Base-by-base conservation (phyloP, 2,329 filamentous ascomycete genomes). In the Colletotrichum noveboracense region DNA sequence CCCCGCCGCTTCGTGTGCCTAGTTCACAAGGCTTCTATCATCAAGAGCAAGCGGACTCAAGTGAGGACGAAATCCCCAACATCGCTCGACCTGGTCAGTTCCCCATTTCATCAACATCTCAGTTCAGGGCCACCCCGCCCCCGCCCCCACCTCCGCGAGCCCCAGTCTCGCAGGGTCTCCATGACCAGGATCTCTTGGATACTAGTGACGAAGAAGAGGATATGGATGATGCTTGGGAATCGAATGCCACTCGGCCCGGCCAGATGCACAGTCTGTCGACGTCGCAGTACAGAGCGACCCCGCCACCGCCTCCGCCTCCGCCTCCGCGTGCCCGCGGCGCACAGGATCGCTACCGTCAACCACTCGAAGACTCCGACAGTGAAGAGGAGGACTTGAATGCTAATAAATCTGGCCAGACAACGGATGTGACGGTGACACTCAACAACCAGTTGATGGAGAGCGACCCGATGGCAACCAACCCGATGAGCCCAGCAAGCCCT, bases 21-120 rank as follows among this genome's bases (percentile, higher is more conserved):
- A 67, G 69, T 43, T 48, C 73, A 38, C 73, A 75, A 43, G 73
- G 62, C 21, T 21, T 72, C n/a, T 7, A 75, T 75, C 64, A 68
- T 73, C 70, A 73, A 75, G 73, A 73, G 70, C 73, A 68, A 56
- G 30, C 48, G 56, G 69, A 64, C 73, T 75, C 73, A 73, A 73
- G 73, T 75, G 70, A 75, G 70, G 73, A 75, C 62, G 62, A 75
- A 68, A 34, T 38, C 69, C 69, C 61, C 32, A 34, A 68, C 30
- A 24, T 64, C 43, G 62, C 73, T 73, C 73, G 70, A 73, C 64
- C 73, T 73, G 73, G 70, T 75, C 73, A 75, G 70, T 75, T 73
- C 64, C 73, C 73, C 73, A 68, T 75, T 75, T 75, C 73, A 75
- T 75, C 73, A 65, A 62, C 70, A 75, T 75, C 73, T 68, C 73